Base-by-base conservation (phyloP, 768 basidiomycete species). In the Cubamyces lactineus region DNA sequence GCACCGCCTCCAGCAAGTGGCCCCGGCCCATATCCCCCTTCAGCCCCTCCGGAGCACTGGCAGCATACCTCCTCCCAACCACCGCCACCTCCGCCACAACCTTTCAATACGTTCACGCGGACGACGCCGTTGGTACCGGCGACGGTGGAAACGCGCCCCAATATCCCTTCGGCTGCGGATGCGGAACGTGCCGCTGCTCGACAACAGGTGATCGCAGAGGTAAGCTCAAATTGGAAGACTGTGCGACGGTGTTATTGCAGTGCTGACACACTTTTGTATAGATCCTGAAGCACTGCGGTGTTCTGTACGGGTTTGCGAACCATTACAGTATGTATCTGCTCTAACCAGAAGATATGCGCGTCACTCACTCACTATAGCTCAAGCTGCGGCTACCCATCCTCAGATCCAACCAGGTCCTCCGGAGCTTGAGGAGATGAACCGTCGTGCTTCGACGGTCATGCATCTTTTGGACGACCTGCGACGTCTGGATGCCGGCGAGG, bases 391-490 rank as follows among this genome's bases (percentile, higher is more conserved):
- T 2, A 77, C 73, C 45, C 66, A 78, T 12, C 80, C 84, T 2
- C 78, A 82, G 42, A 71, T 75, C 7, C 85, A 84, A 63, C 89
- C 88, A 5, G 62, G 76, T 9, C 72, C 80, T 7, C 75, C 77
- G 2, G 89, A 92, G 70, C 71, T 91, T 11, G 75, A 79, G 50
- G 86, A 91, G 63, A 93, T 92, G 91, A 80, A 84, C 9, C 80
- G 82, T 16, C 80, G 83, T 34, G 91, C 91, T 21, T 76, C 79
- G 53, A 75, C 83, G 53, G 89, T 93, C 24, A 85, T 91, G 19
- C 82, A 83, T 52, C 80, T 92, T 19, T 74, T 92, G 40, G 87
- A 91, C 65, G 82, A 85, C 43, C 76, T 86, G 62, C 77, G 82
- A 40, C 78, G 83, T 16, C 63, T 82, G 50, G 47, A 60, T 21